Conservation (phyloP, 345 rosid genomes). For the Citrus cavaleriei region DNA sequence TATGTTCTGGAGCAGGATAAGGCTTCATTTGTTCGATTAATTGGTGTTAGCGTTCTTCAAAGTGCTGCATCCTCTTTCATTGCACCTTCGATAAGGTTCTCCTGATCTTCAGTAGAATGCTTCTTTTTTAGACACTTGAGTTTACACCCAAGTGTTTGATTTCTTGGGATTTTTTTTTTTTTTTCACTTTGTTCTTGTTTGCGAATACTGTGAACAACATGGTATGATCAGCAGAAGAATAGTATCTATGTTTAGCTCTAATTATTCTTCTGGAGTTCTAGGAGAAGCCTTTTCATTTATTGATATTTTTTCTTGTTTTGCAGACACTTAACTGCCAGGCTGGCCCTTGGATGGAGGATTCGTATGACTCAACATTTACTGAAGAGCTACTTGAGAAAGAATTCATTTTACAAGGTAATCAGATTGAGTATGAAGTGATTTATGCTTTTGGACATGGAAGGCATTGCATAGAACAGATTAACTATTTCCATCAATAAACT, state of each 20-base stretch:
- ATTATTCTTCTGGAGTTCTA: not conserved
- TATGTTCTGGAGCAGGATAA: slow-evolving; percentile 95
- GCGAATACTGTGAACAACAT: not conserved
- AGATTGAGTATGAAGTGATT: slow-evolving; percentile 9
- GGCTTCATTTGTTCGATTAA: slow-evolving; percentile 70
- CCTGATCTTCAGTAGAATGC: not conserved
- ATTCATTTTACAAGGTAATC: slow-evolving; percentile 92
- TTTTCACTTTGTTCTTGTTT: not conserved
- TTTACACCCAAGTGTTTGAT: not conserved
- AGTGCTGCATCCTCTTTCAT: slow-evolving; percentile 92
- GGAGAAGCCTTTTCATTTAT: not conserved
- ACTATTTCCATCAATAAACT: not conserved
- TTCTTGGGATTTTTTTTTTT: not conserved
- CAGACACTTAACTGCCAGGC: slow-evolving; percentile 81
- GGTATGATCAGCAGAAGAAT: not conserved
- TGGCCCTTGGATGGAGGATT: slow-evolving; percentile 97
- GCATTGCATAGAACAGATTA: slow-evolving; percentile 1
- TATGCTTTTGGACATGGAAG: slow-evolving; percentile 1
- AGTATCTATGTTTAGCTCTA: not conserved
- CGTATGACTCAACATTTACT: slow-evolving; percentile 87
- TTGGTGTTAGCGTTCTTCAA: slow-evolving; percentile 90
- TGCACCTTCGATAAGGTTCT: slow-evolving; percentile 91
- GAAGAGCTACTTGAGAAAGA: slow-evolving; percentile 80
- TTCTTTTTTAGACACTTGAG: not conserved
- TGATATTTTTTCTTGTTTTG: slow-evolving; percentile 2